These are phyloP conservation scores for Agroathelia rolfsii DNA, from an alignment of 1,284 basidiomycete genomes.

Conservation along the genomic window DNA sequence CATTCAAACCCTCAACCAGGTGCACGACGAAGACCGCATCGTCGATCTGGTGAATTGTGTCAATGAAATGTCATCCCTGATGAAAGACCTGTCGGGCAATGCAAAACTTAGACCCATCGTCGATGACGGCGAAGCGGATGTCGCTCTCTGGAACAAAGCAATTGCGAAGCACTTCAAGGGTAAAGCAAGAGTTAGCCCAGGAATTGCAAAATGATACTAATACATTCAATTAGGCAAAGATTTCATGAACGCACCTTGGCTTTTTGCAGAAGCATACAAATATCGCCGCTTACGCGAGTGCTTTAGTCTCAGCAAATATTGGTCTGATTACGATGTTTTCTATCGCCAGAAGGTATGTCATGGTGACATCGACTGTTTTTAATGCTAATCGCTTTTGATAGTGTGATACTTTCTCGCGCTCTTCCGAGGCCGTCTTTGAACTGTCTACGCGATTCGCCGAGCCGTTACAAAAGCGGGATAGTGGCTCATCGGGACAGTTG, in stretches of 20 bases:
- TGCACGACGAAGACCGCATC: conserved; percentile 78
- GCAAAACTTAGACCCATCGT: conserved; percentile 77
- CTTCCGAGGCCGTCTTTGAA: conserved; percentile 89
- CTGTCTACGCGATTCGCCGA: conserved; percentile 88
- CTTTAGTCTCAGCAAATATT: conserved; percentile 89
- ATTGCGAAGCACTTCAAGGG: conserved; percentile 91
- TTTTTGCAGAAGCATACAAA: conserved; percentile 97
- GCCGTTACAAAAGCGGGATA: conserved; percentile 61
- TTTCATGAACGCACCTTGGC: conserved; percentile 94
- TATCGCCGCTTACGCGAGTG: conserved; percentile 93
- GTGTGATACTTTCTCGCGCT: conserved; percentile 96
- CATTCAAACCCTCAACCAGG: conserved; percentile 82
- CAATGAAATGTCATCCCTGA: conserved; percentile 76
- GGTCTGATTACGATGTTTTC: conserved; percentile 86
- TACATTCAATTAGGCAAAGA: conserved; percentile 80
- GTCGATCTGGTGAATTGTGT: conserved; percentile 84
- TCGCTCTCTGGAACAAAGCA: conserved; percentile 96
- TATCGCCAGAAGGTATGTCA: conserved; percentile 74
- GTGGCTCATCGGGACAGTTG: conserved; percentile 47
- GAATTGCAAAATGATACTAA: conserved; percentile 3
- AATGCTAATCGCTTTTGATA: conserved; percentile 20
- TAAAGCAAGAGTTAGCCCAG: too few relatives aligned
- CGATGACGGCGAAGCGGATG: conserved; percentile 90
- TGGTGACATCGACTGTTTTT: background rate
- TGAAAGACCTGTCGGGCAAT: conserved; percentile 74